Base-by-base conservation (phyloP, 768 basidiomycete genomes). In the Serpula lacrymans region DNA sequence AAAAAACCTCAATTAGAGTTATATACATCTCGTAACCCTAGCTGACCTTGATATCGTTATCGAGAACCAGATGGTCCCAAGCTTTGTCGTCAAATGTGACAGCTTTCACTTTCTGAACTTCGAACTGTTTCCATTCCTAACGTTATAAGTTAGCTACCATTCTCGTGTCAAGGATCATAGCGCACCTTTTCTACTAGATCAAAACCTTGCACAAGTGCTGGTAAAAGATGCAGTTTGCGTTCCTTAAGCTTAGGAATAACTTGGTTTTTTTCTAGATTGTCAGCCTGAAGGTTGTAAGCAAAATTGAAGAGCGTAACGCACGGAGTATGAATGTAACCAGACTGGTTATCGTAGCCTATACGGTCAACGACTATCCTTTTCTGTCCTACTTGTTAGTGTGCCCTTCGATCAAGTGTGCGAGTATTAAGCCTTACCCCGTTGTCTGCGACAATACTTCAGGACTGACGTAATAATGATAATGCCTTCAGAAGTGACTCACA, bases 191-290 rank as follows among this genome's bases (percentile, higher is more conserved):
- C 78, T 5, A 59, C 48, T 33, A 84, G 58, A 57, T 79, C 80
- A 57, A 84, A 85, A 0, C 80, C 81, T 45, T 77, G 77, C 3
- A 82, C 72, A 26, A 76, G 64, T 0, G 77, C 71, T 0, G 80
- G 67, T 1, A 80, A 66, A 4, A 85, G 58, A 21, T 82, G 60
- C 13, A 82, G 60, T 26, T 79, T 72, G 16, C 78, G 74, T 3
- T 78, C 74, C 0, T 65, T 62, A 25, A 80, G 50, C 22, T 75
- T 67, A 5, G 59, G 55, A 3, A 43, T 36, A 11, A 17, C 34
- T 14, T 39, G 21, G 6, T 46, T 35, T 27, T 49, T 46, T 34
- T 34, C 20, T 30, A 23, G 9, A 8, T 13, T 22, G 5, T 10
- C 24, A 48, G 5, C 8, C 27, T 32, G 33, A 16, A 10, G 14